Evolutionary conservation across 352 stramenopile species (phyloP).

Genomic region (Saprolegnia parasitica): DNA sequence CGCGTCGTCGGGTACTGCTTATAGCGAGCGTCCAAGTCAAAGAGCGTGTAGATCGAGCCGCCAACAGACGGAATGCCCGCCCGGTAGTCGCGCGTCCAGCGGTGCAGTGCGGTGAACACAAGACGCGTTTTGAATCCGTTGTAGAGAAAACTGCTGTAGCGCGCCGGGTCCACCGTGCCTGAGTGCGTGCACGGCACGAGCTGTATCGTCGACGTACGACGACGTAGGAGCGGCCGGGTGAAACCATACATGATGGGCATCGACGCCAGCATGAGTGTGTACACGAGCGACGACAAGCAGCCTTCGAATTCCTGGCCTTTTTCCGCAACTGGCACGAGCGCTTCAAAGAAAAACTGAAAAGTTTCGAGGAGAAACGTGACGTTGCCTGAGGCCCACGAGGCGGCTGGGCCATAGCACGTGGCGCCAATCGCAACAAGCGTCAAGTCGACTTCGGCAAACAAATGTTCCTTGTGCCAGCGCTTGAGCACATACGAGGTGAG

Average conservation of each 20-base stretch:
- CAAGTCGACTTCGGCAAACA: slow-evolving; percentile 12
- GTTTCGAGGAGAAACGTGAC: background rate
- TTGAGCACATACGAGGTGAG: background rate
- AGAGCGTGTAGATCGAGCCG: background rate
- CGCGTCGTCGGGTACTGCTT: background rate
- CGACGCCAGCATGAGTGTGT: background rate
- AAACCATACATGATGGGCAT: slow-evolving; percentile 1
- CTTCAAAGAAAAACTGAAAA: background rate
- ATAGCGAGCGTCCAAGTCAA: background rate
- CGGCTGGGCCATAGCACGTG: background rate
- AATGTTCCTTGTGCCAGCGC: background rate
- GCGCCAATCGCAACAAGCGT: background rate
- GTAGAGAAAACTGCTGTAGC: background rate
- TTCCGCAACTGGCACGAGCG: background rate
- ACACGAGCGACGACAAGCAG: background rate
- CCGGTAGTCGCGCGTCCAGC: background rate
- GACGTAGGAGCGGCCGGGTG: too few species aligned
- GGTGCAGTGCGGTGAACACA: background rate
- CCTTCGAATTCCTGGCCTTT: background rate
- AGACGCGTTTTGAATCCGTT: background rate
- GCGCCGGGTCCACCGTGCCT: background rate
- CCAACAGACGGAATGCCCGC: background rate
- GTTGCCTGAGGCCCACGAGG: background rate
- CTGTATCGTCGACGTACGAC: too few species aligned
- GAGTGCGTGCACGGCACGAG: too few species aligned